phyloP scores from a whole-genome alignment of 306 rosid species.

The Malus fusca region DNA sequence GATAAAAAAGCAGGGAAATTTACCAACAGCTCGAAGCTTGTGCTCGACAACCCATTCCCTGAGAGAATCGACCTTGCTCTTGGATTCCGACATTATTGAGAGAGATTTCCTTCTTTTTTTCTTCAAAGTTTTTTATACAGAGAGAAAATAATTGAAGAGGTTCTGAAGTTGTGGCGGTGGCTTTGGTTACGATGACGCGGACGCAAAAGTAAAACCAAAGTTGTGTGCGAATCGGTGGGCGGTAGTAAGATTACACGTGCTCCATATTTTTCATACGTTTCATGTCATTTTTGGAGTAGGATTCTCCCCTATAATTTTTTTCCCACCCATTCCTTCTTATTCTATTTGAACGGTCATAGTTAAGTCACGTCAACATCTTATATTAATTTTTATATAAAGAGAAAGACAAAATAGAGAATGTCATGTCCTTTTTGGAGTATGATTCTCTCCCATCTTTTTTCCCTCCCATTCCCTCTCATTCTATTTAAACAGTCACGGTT shows the following conservation, averaged over 20 bases:
- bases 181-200: neutral
- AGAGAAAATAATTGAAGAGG: neutral
- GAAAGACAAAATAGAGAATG: no score
- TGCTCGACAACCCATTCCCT: constrained; percentile 83
- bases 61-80: constrained; percentile 44
- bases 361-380: no score
- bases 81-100: constrained; percentile 59
- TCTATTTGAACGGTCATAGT: no score
- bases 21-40: constrained; percentile 94
- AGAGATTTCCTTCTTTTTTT: neutral
- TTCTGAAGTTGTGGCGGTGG: neutral
- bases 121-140: no score
- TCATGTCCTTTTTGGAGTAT: rapidly evolving
- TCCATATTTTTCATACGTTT: neutral
- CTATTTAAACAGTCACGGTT: no score
- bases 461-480: rapidly evolving
- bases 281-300: no score
- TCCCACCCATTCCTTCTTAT: rapidly evolving
- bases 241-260: neutral
- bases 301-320: no score
- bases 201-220: neutral
- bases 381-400: no score
- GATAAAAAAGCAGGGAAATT: neutral
- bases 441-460: no score
- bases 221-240: constrained; percentile 28